Conservation (phyloP, 345 rosid species). For the Eutrema heterophyllum region DNA sequence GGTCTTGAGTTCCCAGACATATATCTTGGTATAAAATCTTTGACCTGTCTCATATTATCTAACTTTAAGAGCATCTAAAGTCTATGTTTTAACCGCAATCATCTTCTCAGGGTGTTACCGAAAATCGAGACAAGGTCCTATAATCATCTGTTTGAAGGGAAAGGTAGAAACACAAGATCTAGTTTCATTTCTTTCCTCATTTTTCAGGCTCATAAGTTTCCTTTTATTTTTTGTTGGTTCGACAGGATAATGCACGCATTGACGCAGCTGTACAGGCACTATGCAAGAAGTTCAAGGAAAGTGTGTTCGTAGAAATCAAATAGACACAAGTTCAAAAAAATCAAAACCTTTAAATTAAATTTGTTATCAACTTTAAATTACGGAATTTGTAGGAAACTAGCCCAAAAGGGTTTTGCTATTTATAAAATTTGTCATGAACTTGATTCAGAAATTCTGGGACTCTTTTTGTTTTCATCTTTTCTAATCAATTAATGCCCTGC, state of each 20-base stretch:
- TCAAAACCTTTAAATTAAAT: too few species aligned
- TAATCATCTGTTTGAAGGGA: constrained; percentile 57
- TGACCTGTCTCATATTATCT: background rate
- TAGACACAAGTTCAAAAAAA: constrained; percentile 6
- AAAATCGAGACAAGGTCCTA: constrained; percentile 67
- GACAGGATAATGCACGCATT: constrained; percentile 55
- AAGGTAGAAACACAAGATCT: constrained; percentile 51
- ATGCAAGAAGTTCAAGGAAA: constrained; percentile 49
- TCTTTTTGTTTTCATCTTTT: too few species aligned
- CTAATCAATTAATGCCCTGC: too few species aligned
- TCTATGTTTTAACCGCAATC: constrained; percentile 17
- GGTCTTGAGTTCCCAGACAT: constrained; percentile 88
- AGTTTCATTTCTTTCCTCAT: background rate
- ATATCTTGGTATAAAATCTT: constrained; percentile 50
- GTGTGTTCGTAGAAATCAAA: constrained; percentile 40
- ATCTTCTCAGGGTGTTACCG: constrained; percentile 61
- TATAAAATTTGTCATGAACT: too few species aligned
- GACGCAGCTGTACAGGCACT: constrained; percentile 51
- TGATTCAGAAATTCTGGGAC: too few species aligned
- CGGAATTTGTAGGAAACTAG: too few species aligned
- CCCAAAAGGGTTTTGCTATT: too few species aligned
- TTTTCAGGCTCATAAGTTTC: background rate
- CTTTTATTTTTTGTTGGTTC: background rate
- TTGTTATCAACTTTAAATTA: too few species aligned
- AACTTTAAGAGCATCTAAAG: background rate